These are phyloP conservation scores for Coccomyxa subellipsoidea DNA, from an alignment of 163 green algal genomes.

Conservation along the genomic window DNA sequence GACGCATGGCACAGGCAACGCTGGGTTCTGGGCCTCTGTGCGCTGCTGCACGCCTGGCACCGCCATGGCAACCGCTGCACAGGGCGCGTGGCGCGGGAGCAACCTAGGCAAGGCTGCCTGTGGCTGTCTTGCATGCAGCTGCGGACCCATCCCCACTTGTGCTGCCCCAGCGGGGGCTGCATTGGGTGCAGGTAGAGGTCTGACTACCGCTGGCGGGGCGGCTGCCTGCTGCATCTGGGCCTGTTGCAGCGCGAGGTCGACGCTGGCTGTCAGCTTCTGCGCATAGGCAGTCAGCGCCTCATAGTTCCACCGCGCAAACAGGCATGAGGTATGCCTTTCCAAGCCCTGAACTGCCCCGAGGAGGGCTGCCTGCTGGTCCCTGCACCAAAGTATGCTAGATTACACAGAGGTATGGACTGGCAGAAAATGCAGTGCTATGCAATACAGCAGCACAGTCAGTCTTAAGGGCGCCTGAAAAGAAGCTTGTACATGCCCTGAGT, in stretches of 20 bases:
- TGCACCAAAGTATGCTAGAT: too few relatives aligned
- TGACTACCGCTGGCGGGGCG: background rate
- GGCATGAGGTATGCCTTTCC: background rate
- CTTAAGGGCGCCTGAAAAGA: too few relatives aligned
- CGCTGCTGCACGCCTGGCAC: background rate
- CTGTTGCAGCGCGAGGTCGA: background rate
- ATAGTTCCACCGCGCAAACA: slow-evolving; percentile 1
- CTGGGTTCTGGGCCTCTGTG: too few relatives aligned
- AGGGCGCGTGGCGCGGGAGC: background rate
- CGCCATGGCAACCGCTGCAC: background rate
- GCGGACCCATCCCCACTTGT: too few relatives aligned
- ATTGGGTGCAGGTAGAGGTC: background rate
- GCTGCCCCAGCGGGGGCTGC: background rate
- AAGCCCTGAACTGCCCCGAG: slow-evolving; percentile 13
- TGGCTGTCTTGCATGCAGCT: background rate
- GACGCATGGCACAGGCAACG: too few relatives aligned
- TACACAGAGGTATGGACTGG: too few relatives aligned
- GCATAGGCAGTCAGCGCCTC: background rate
- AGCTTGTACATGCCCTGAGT: too few relatives aligned
- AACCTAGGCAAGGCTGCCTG: background rate
- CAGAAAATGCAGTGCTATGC: too few relatives aligned
- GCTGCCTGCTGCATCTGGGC: background rate
- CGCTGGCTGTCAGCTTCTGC: background rate
- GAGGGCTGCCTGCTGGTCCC: slow-evolving; percentile 12
- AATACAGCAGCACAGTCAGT: too few relatives aligned